Evolutionary conservation across 2,329 filamentous ascomycete species (phyloP), one percentile per base, ranked within the genome.

Genomic region (Aureobasidium sp.): DNA sequence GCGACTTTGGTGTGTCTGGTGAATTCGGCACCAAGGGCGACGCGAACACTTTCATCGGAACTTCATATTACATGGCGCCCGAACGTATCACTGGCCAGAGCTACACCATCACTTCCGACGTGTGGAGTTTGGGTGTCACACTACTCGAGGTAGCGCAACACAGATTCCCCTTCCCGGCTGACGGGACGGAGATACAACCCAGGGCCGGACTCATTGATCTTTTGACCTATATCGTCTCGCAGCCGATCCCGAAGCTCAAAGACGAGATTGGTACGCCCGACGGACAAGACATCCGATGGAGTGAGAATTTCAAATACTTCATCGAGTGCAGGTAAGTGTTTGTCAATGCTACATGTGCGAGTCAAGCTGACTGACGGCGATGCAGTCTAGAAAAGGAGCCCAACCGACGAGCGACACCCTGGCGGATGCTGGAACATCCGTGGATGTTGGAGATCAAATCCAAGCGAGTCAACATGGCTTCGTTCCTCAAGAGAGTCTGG

Each of bases 91-190:
- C 94, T 1, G 94, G 94, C 63, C 91, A 97, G 78, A 93, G 89
- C 55, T 99, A 99, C 76, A 99, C 93, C 65, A 99, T 99, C 75
- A 99, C 93, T 2, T 96, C 91, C 8, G 94, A 99, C 69, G 94
- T 99, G 62, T 99, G 94, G 94, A 97, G 92, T 45, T 87, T 96
- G 8, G 94, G 94, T 66, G 94, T 99, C 60, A 97, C 94, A 1
- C 78, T 99, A 55, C 86, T 99, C n/a, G 94, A 99, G 78, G 94
- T 99, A n/a, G 94, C 94, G 42, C 94, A 99, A 74, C 92, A 99
- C 76, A 87, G 94, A 61, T 99, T 99, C 80, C 94, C 94, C 1
- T 99, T 99, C 83, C 93, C 93, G 2, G 93, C 93, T 8, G 94
- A 97, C 71, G 93, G 93, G 59, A 95, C 91, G 5, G 92, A 96